phyloP scores from a whole-genome alignment of 78 protist genomes.

The Mastigamoeba balamuthi region DNA sequence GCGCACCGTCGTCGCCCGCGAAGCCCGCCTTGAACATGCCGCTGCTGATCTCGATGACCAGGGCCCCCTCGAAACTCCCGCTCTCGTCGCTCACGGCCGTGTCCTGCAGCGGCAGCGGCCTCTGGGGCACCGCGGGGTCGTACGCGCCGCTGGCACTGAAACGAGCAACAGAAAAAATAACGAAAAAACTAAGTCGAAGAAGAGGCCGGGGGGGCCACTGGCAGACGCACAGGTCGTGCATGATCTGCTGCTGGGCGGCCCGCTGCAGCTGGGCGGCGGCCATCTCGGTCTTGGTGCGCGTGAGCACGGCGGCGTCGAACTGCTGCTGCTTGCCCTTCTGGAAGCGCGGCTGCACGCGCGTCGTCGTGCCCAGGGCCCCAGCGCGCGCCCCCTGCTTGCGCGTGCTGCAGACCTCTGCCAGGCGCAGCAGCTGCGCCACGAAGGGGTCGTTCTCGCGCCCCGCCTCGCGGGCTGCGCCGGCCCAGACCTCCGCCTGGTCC shows the following conservation, averaged over 20 bases:
- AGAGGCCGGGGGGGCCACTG: no score
- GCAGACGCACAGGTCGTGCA: no score
- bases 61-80: no score
- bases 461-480: neutral
- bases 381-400: neutral
- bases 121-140: no score
- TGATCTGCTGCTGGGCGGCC: no score
- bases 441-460: neutral
- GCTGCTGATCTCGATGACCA: conserved; percentile 85
- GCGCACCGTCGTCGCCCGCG: conserved; percentile 71
- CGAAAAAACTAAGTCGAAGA: no score
- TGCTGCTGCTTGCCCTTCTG: neutral
- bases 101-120: no score
- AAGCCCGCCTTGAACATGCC: conserved; percentile 95
- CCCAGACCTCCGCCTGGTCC: neutral
- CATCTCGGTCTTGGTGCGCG: no score
- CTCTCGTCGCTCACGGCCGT: no score
- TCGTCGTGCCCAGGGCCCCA: neutral
- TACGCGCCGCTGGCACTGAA: no score
- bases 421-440: neutral
- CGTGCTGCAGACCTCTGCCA: neutral
- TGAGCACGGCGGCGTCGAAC: neutral
- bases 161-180: no score
- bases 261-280: no score
- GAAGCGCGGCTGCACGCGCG: neutral